phyloP scores from a whole-genome alignment of 2,329 filamentous ascomycete genomes.

The Monilinia polystroma region DNA sequence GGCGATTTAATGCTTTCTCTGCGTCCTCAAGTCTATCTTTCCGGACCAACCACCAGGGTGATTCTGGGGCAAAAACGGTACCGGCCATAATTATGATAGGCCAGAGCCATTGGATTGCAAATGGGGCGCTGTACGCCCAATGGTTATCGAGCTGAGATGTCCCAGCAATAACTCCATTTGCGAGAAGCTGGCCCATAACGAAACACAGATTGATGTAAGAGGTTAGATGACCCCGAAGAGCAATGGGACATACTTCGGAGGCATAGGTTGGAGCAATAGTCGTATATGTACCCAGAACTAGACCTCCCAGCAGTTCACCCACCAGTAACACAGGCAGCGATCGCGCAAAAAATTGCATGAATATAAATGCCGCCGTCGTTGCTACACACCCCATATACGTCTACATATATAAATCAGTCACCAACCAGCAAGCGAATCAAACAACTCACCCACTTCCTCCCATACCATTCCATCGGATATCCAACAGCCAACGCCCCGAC shows the following conservation, averaged over 20 bases:
- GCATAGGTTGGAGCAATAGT: conserved; percentile 42
- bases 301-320: conserved; percentile 42
- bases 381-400: conserved; percentile 28
- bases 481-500: conserved; percentile 50
- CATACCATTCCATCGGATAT: conserved; percentile 32
- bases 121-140: conserved; percentile 36
- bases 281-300: conserved; percentile 51
- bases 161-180: conserved; percentile 47
- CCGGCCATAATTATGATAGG: conserved; percentile 47
- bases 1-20: conserved; percentile 31
- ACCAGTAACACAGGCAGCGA: conserved; percentile 26
- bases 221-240: conserved; percentile 51
- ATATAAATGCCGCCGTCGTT: conserved; percentile 27
- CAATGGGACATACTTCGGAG: conserved; percentile 53
- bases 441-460: conserved; percentile 29
- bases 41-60: conserved; percentile 51
- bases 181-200: conserved; percentile 50
- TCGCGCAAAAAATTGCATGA: conserved; percentile 32
- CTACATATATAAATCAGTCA: conserved; percentile 9
- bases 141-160: conserved; percentile 26
- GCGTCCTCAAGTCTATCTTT: conserved; percentile 47
- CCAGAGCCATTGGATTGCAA: conserved; percentile 55
- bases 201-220: conserved; percentile 55
- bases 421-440: background rate
- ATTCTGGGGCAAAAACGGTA: conserved; percentile 49